phyloP scores from a whole-genome alignment of 2,329 filamentous ascomycete species.

The Podosphaera leucotricha region DNA sequence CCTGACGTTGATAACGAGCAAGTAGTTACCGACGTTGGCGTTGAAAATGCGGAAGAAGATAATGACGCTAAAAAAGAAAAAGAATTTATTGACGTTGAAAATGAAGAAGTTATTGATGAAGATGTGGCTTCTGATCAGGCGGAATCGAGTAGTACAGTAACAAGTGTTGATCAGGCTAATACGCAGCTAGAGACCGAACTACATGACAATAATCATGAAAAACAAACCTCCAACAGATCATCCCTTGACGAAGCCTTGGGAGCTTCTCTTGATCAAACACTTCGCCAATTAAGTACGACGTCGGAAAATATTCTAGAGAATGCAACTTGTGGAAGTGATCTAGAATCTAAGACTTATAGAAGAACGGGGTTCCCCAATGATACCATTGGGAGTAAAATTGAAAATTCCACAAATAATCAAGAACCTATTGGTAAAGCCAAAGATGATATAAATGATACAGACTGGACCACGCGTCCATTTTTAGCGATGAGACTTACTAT shows the following conservation, averaged over 20 bases:
- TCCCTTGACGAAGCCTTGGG: not conserved
- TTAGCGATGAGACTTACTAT: constrained; percentile 40
- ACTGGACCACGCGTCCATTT: constrained; percentile 2
- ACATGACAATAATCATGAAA: not conserved
- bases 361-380: not conserved
- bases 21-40: too few relatives aligned
- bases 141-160: not conserved
- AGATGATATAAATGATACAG: not conserved
- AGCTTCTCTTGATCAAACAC: not conserved
- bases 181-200: not conserved
- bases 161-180: not conserved
- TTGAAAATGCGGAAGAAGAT: too few relatives aligned
- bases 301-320: not conserved
- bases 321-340: not conserved
- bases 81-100: too few relatives aligned
- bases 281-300: not conserved
- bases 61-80: too few relatives aligned
- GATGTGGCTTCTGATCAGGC: not conserved
- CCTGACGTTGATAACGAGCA: too few relatives aligned
- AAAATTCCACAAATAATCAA: not conserved
- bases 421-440: constrained; percentile 1
- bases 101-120: constrained; percentile 1
- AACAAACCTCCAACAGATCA: not conserved
- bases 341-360: not conserved
- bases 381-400: not conserved